These are phyloP conservation scores for Pycnococcus provasolii DNA, from an alignment of 139 green algal genomes.

Conservation along the genomic window DNA sequence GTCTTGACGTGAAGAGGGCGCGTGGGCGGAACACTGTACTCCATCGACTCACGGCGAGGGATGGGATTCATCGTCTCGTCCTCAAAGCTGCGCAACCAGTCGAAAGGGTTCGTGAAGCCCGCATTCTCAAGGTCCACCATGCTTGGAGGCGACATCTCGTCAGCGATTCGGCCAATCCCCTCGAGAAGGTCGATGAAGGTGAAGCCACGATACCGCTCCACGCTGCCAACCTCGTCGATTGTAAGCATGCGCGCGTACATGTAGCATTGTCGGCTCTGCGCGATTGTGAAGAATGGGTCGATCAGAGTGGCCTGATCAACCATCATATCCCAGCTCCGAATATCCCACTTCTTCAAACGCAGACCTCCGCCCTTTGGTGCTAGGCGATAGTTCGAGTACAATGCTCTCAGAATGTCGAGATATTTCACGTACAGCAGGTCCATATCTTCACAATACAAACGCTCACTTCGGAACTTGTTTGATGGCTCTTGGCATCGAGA, in stretches of 20 bases:
- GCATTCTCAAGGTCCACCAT: no score
- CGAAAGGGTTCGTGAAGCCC: no score
- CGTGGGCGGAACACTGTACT: no score
- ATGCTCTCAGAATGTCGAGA: neutral
- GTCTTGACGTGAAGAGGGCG: no score
- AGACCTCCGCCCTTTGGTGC: neutral
- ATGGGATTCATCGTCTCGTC: no score
- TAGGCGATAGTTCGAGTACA: neutral
- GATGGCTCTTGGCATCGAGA: neutral
- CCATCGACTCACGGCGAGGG: no score
- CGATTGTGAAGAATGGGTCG: neutral
- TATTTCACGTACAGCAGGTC: neutral
- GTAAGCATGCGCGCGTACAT: neutral
- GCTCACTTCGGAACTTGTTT: neutral
- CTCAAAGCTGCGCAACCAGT: no score
- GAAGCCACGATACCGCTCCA: neutral
- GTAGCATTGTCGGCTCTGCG: neutral
- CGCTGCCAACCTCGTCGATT: neutral
- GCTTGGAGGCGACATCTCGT: neutral
- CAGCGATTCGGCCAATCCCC: neutral
- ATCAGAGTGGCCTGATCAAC: neutral
- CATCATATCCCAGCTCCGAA: neutral
- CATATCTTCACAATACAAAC: slow-evolving; percentile 1
- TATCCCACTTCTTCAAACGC: neutral
- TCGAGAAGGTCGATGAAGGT: neutral